A percentile compares a stretch with the other conserved stretches of the same genome.
These are phyloP conservation scores for Serendipita sp. DNA, from an alignment of 768 basidiomycete genomes.

Conservation along the genomic window DNA sequence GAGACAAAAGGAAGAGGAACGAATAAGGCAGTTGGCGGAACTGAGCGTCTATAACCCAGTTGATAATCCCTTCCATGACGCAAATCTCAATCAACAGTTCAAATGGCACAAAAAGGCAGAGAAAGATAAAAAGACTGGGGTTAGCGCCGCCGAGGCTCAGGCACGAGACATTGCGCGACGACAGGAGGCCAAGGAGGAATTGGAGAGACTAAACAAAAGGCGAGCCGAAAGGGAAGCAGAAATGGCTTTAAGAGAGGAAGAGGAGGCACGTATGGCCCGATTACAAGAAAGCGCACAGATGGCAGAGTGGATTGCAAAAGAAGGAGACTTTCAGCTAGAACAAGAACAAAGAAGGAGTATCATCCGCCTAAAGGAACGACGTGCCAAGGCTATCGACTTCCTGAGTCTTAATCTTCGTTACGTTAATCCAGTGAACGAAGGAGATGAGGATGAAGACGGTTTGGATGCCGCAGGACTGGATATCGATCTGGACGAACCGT, in stretches of 20 bases:
- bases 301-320: slow-evolving; percentile 95
- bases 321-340: slow-evolving; percentile 92
- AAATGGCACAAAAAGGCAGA: slow-evolving; percentile 98
- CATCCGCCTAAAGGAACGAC: slow-evolving; percentile 87
- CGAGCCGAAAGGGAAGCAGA: slow-evolving; percentile 90
- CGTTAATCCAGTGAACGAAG: slow-evolving; percentile 33
- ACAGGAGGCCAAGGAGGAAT: slow-evolving; percentile 87
- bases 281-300: slow-evolving; percentile 90
- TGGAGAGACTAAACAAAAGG: slow-evolving; percentile 77
- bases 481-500: slow-evolving; percentile 96
- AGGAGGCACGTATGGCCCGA: slow-evolving; percentile 75
- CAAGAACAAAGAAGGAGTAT: slow-evolving; percentile 82
- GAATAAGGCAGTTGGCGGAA: slow-evolving; percentile 82
- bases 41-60: slow-evolving; percentile 90
- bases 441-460: slow-evolving; percentile 41
- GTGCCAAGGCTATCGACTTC: slow-evolving; percentile 98
- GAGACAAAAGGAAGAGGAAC: slow-evolving; percentile 67
- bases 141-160: slow-evolving; percentile 63
- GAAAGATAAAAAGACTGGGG: slow-evolving; percentile 79
- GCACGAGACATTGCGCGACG: slow-evolving; percentile 61
- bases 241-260: slow-evolving; percentile 74
- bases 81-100: slow-evolving; percentile 91
- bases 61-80: slow-evolving; percentile 97
- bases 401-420: slow-evolving; percentile 90
- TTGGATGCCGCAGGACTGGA: slow-evolving; percentile 82